Evolutionary conservation across 1,284 basidiomycete species (phyloP).

Genomic region (Cryptococcus sp.): DNA sequence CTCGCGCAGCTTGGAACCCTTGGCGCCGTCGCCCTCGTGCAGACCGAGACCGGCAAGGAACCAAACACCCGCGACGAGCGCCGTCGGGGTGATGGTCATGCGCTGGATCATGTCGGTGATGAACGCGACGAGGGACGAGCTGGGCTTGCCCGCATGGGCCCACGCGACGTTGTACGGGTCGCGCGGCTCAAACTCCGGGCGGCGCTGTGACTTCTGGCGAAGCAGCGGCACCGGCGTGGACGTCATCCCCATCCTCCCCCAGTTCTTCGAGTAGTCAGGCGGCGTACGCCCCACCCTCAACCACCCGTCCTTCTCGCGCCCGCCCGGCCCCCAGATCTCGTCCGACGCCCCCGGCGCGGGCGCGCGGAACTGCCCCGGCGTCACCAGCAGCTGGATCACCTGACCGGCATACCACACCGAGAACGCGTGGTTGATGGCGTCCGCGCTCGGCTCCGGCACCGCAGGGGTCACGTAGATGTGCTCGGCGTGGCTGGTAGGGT

Average conservation of each 20-base stretch:
- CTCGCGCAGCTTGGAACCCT: slow-evolving; percentile 64
- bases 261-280: slow-evolving; percentile 17
- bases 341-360: slow-evolving; percentile 26
- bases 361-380: slow-evolving; percentile 30
- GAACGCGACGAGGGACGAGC: slow-evolving; percentile 27
- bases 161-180: slow-evolving; percentile 27
- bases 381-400: slow-evolving; percentile 24
- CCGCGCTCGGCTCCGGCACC: slow-evolving; percentile 8
- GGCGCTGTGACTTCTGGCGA: slow-evolving; percentile 2
- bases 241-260: slow-evolving; percentile 29
- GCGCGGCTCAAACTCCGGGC: slow-evolving; percentile 12
- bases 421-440: slow-evolving; percentile 20
- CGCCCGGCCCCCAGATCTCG: slow-evolving; percentile 24
- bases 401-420: slow-evolving; percentile 31
- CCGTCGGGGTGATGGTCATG: slow-evolving; percentile 74
- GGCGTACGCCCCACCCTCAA: slow-evolving; percentile 18
- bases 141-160: slow-evolving; percentile 13
- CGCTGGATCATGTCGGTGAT: slow-evolving; percentile 38
- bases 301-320: slow-evolving; percentile 25
- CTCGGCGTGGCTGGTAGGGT: slow-evolving; percentile 16
- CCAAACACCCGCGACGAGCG: slow-evolving; percentile 73
- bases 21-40: slow-evolving; percentile 52
- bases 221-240: slow-evolving; percentile 7
- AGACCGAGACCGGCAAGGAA: slow-evolving; percentile 75
- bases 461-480: slow-evolving; percentile 15